phyloP scores from a whole-genome alignment of 805 yeast species.

The Tetrapisispora pingtungensis region DNA sequence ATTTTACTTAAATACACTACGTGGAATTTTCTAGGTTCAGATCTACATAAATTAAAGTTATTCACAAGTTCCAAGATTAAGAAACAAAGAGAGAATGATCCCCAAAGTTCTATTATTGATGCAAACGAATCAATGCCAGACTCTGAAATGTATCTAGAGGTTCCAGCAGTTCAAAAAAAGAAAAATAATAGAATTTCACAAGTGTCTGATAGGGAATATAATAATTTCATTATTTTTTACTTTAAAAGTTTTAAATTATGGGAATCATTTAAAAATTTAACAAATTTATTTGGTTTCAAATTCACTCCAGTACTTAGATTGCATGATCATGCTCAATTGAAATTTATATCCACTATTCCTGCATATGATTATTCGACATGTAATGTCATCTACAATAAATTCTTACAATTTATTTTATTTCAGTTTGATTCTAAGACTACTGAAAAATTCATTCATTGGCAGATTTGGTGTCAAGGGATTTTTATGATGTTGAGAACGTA shows the following conservation, averaged over 20 bases:
- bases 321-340: slow-evolving; percentile 19
- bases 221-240: slow-evolving; percentile 18
- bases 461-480: slow-evolving; percentile 19
- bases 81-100: slow-evolving; percentile 3
- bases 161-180: neutral
- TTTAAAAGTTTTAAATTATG: slow-evolving; percentile 19
- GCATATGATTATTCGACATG: slow-evolving; percentile 22
- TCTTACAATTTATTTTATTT: slow-evolving; percentile 16
- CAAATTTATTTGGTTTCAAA: slow-evolving; percentile 9
- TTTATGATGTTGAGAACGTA: slow-evolving; percentile 19
- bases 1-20: slow-evolving; percentile 15
- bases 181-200: neutral
- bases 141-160: neutral
- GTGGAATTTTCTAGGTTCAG: slow-evolving; percentile 12
- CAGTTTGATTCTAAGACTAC: slow-evolving; percentile 11
- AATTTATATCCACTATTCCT: slow-evolving; percentile 14
- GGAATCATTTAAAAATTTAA: slow-evolving; percentile 18
- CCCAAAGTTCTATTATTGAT: neutral
- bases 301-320: slow-evolving; percentile 8
- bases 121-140: slow-evolving; percentile 5
- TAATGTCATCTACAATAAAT: slow-evolving; percentile 22
- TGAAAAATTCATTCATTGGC: slow-evolving; percentile 18
- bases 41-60: slow-evolving; percentile 12
- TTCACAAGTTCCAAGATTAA: slow-evolving; percentile 3
- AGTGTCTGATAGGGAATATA: slow-evolving; percentile 4